Evolutionary conservation across 106 monocot species (phyloP), one percentile per base, ranked within the genome.

Genomic region (Amphibolis antarctica): DNA sequence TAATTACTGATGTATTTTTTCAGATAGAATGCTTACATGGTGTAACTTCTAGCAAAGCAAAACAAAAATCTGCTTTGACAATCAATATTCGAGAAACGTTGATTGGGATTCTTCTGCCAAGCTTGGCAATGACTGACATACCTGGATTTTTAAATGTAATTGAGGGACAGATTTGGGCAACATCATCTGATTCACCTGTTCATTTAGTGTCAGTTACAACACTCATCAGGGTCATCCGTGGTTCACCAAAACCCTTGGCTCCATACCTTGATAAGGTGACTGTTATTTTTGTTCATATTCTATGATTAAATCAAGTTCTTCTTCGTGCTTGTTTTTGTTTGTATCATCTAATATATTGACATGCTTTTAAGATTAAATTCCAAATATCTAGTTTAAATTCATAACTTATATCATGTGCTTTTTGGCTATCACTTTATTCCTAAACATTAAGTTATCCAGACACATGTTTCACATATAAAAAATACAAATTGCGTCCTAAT

Each of bases 221-320:
- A 62, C 62, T 98, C 4, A 73, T 88, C 70, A 87, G 98, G 59
- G 82, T 84, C 25, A 71, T 85, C 25, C 90, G 98, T 50, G 82
- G 91, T 28, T 74, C 84, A 43, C 86, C 98, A 51, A 98, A 88
- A 59, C 28, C 79, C 1, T 79, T 88, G 68, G 79, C 83, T 65
- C 81, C 76, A 21, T 79, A 83, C 75, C 78, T 98, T 75, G 87
- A 87, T 69, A 90, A 90, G 96, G 96, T 96, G n/a, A n/a, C 69
- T 63, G 17, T 58, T 23, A 58, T 17, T 21, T 19, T 47, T 25
- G 22, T 48, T 47, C 43, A 43, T 57, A 57, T 28, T 25, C 25
- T 24, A 36, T 36, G 7, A 36, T 36, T 2, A 2, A 36, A 36
- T n/a, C 36, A 36, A 2, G 4, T 36, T 7, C 7, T 36, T 64